Base-by-base conservation (phyloP, 2,329 filamentous ascomycete species). In the Ceratocystiopsis brevicomis region DNA sequence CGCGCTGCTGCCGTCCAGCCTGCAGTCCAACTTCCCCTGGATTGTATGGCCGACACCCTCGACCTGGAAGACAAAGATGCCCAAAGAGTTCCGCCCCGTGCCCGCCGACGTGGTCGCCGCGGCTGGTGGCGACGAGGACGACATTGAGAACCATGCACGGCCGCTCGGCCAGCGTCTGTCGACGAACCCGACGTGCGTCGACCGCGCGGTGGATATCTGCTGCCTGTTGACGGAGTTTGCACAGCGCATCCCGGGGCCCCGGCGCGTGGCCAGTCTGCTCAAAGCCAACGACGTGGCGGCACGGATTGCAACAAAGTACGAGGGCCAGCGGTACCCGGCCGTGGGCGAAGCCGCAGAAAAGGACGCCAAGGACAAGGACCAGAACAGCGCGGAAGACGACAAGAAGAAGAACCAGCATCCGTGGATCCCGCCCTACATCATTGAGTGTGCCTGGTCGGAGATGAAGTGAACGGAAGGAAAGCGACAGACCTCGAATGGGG, bases 261-360 rank as follows among this genome's bases (percentile, higher is more conserved):
- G 71, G 25, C 63, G 63, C 3, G 62, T 75, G 15, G 68, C 71
- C 41, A 70, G 64, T 47, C 59, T 74, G 40, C 63, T 66, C 52
- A 68, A 73, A 52, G 70, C 69, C 41, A 73, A 72, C 37, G 51
- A 58, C 30, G 56, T 60, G 12, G 53, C 54, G 10, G 43, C 46
- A 44, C 52, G 57, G 12, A 46, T 59, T 6, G 54, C 37, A 44
- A 53, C 33, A 17, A 19, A 2, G 44, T 39, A 21, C 38, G 44
- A 8, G 38, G 16, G 36, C 16, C 12, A 35, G 30, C 49, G 49
- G 16, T 48, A 48, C 40, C 38, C 38, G 18, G 36, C 11, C 33
- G 25, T 30, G 25, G 25, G 25, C 25, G 25, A 30, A 9, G 25
- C 6, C 25, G 25, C 41, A 5, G n/a, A 19, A 25, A 25, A 37